These are phyloP conservation scores for Amoebophrya sp. DNA, from an alignment of 169 alveolate genomes.

Conservation along the genomic window DNA sequence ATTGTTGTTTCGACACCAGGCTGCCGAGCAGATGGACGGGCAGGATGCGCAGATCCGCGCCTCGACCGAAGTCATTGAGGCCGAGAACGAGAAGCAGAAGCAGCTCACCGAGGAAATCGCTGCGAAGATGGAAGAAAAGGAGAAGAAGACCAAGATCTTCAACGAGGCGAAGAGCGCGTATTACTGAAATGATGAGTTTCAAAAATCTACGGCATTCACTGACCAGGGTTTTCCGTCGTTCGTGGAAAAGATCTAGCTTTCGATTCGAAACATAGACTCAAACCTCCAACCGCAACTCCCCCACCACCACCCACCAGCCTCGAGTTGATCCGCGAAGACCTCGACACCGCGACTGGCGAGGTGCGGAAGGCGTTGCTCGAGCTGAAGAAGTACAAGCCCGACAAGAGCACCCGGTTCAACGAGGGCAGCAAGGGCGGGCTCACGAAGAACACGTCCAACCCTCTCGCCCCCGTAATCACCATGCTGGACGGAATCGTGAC, in stretches of 20 bases:
- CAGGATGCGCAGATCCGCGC: neutral
- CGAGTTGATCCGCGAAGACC: neutral
- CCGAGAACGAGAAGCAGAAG: neutral
- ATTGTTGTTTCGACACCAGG: too few species aligned
- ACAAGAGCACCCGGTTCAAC: neutral
- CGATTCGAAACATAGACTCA: too few species aligned
- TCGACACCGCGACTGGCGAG: neutral
- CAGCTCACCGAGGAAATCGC: neutral
- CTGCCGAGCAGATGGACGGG: neutral
- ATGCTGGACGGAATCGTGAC: neutral
- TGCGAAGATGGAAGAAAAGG: neutral
- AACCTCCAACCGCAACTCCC: too few species aligned
- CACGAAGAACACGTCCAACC: neutral
- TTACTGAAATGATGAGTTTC: too few species aligned
- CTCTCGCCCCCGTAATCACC: neutral
- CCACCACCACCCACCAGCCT: too few species aligned
- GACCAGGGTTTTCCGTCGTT: too few species aligned
- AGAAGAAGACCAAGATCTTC: neutral
- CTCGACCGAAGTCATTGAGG: neutral
- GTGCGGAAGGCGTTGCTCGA: neutral
- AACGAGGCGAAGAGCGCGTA: neutral
- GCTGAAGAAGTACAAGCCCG: neutral
- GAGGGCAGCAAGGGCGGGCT: neutral
- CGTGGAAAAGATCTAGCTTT: too few species aligned
- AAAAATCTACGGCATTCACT: too few species aligned